Evolutionary conservation across 176 grass and related monocot genomes (phyloP), one percentile per base, ranked within the genome.

Genomic region (Bothriochloa decipiens): DNA sequence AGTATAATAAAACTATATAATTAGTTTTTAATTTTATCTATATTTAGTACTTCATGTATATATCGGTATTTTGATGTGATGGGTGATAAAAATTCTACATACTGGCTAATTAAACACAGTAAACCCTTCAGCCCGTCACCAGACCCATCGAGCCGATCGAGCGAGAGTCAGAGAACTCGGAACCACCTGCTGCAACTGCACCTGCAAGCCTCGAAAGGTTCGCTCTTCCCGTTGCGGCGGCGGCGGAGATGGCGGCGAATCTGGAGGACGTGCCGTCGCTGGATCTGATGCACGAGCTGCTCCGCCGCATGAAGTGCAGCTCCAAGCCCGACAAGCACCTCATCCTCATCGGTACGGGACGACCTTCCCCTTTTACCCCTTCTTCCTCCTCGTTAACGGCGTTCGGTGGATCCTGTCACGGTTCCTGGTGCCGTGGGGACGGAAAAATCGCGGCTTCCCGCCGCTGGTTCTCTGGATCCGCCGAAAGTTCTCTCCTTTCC

Each of bases 321-420:
- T 87, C 96, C 72, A 98, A 95, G 89, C 96, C 93, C 8, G 93
- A 98, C 83, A 98, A 95, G 81, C 96, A 91, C 86, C 86, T 98
- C 89, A 94, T 95, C 88, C 93, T 98, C 64, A 74, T 98, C 70
- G 96, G 93, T 95, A 88, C 13, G 22, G 29, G 58, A 20, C 6
- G 5, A 6, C 27, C 18, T 23, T 6, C 9, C 17, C 55, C 72
- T 11, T 5, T 40, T 1, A 4, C 12, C 66, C 11, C 55, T 66
- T 41, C 42, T 17, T 32, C 65, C 28, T 32, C 65, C 18, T 11
- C 36, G 66, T 18, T 1, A 12, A 13, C 32, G 35, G 45, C 64
- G 27, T 3, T 11, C 25, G 42, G 11, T 66, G 62, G 80, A 87
- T 77, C 72, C 15, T 26, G 10, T 3, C 61, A 20, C 49, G 18